Percentiles rank a stretch among this genome's conserved stretches.
Conservation (phyloP, 306 rosid genomes). For the Styphnolobium japonicum region DNA sequence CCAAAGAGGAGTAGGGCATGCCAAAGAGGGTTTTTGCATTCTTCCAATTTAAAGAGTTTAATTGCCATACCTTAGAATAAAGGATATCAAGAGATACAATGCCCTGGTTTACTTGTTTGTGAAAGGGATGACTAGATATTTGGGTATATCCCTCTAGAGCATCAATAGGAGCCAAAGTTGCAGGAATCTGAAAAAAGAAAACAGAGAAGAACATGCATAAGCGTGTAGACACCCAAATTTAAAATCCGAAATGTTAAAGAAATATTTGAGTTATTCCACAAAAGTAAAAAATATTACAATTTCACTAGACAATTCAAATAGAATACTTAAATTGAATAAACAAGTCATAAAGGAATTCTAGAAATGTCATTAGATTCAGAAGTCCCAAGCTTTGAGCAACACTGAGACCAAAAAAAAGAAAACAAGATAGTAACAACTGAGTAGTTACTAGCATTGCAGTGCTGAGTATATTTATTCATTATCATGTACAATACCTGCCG, state of each 20-base stretch:
- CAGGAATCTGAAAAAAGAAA: slow-evolving; percentile 66
- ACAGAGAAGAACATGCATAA: background rate
- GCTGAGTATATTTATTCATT: background rate
- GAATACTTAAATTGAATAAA: background rate
- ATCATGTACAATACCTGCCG: slow-evolving; percentile 47
- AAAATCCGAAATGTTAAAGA: background rate
- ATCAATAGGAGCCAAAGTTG: slow-evolving; percentile 82
- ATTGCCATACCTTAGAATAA: slow-evolving; percentile 58
- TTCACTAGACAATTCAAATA: background rate
- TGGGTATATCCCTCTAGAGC: slow-evolving; percentile 84
- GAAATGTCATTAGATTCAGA: background rate
- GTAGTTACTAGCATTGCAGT: background rate
- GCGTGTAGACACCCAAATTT: background rate
- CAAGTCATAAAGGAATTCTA: background rate
- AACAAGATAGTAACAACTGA: background rate
- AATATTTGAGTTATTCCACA: background rate
- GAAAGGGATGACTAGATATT: slow-evolving; percentile 96
- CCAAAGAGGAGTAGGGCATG: too few species aligned
- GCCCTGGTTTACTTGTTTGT: slow-evolving; percentile 96
- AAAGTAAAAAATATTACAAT: background rate
- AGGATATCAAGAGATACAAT: slow-evolving; percentile 76
- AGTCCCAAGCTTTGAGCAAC: background rate
- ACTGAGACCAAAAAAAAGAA: background rate
- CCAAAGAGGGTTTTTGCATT: background rate
- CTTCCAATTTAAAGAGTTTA: background rate